Percentiles rank a stretch among this genome's conserved stretches.
Conservation (phyloP, 805 yeast genomes). For the Wickerhamiella qilinensis region DNA sequence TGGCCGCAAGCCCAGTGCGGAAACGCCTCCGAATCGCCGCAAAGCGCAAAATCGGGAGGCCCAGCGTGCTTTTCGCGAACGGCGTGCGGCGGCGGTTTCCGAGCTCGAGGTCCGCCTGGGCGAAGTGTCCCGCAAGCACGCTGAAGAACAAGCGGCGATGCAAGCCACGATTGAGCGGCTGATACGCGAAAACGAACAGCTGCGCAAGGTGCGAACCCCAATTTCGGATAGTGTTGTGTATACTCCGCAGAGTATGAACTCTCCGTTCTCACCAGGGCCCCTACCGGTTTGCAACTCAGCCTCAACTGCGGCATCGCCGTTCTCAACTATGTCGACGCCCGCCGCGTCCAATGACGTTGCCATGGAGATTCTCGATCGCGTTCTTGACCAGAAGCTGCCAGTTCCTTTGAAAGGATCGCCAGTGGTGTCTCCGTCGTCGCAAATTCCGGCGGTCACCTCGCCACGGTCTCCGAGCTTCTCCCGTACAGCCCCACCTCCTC, state of each 20-base stretch:
- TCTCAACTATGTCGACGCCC: not conserved
- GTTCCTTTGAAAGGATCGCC: slow-evolving; percentile 8
- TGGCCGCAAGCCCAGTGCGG: slow-evolving; percentile 44
- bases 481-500: slow-evolving; percentile 25
- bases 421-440: not conserved
- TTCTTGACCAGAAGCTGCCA: slow-evolving; percentile 22
- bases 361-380: slow-evolving; percentile 21
- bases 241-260: not conserved
- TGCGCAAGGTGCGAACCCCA: slow-evolving; percentile 6
- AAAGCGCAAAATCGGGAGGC: slow-evolving; percentile 61
- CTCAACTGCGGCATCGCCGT: not conserved
- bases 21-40: slow-evolving; percentile 52
- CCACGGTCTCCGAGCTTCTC: slow-evolving; percentile 1
- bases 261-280: not conserved
- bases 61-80: slow-evolving; percentile 66
- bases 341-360: slow-evolving; percentile 1
- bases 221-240: not conserved
- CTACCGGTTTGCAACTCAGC: not conserved
- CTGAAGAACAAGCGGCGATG: slow-evolving; percentile 64
- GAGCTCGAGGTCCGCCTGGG: slow-evolving; percentile 75
- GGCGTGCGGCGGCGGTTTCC: slow-evolving; percentile 41
- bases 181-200: slow-evolving; percentile 44
- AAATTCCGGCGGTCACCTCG: not conserved
- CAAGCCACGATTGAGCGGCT: slow-evolving; percentile 52
- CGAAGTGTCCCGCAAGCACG: slow-evolving; percentile 61